Evolutionary conservation across 495 filamentous ascomycete genomes (phyloP), one percentile per base, ranked within the genome.

Genomic region (Trichoderma parareesei): DNA sequence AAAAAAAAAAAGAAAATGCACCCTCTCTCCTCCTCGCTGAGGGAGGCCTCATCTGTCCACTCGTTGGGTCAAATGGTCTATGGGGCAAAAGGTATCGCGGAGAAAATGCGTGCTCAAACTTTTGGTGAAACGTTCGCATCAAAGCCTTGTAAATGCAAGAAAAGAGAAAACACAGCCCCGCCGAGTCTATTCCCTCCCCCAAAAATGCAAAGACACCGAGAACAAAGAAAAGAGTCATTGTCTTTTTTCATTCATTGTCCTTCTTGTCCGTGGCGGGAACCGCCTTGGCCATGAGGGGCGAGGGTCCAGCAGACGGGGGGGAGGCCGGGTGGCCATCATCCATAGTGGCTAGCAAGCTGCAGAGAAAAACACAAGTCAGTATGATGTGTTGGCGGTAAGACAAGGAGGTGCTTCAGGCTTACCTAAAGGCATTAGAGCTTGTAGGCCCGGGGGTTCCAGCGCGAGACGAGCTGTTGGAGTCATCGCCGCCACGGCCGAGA

Each of bases 351-450:
- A 82, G 75, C 66, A 81, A 72, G 71, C 79, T 82, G 65, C 62
- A 77, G 72, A 67, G 67, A 60, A 35, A 38, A 67, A 55, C 67
- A 41, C 49, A 68, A 68, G 69, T 69, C 68, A 71, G 64, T 69
- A 71, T 43, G 66, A 65, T 69, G 35, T 14, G 64, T 64, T 68
- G 53, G 33, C 63, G 5, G 2, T n/a, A 33, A 13, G 53, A 69
- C 60, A 27, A 60, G 62, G 33, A 41, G 49, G 65, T 60, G 57
- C 64, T 41, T 7, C 6, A 41, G 49, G 78, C 85, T 79, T 81
- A 96, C 94, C 91, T 92, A 81, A 94, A 98, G 68, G 91, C 87
- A 78, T 97, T 98, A 63, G 84, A 81, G 65, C 85, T 73, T 86
- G 88, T 48, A 65, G 81, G 86, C 76, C 92, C 88, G 35, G 92